Base-by-base conservation (phyloP, 495 filamentous ascomycete species). In the Penicillium ochrochloron region DNA sequence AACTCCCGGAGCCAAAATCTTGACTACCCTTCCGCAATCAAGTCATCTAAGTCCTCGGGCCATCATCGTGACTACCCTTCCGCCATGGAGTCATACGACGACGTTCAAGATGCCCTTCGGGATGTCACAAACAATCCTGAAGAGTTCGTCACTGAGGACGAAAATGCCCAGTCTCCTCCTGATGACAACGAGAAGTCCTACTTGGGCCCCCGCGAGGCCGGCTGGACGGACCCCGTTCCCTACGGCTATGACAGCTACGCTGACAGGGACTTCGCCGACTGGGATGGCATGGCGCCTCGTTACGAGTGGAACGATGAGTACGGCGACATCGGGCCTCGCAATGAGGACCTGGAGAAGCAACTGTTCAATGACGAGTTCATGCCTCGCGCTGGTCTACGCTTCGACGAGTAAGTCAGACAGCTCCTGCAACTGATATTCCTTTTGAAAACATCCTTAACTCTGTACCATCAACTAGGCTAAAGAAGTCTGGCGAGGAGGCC, bases 281-380 rank as follows among this genome's bases (percentile, higher is more conserved):
- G 88, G 88, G 81, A 81, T 60, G 78, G 80, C 15, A 85, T 84
- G 60, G 88, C 88, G 29, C 68, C 67, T 1, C 83, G 88, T 17
- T 98, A 99, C 61, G 89, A 96, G 72, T 97, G 91, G 90, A 82
- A 87, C 11, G 92, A 92, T 2, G 92, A 96, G 5, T 89, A 83
- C 64, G 95, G 94, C 12, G 94, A 99, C 57, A 78, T 98, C 54
- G 93, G 88, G 33, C 95, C 94, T 5, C 75, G 75, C 42, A 78
- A 86, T 65, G 76, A 81, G 0, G 83, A 84, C 42, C 85, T 99
- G 0, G 93, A 99, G 78, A 53, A 81, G 8, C 73, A 86, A 66
- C 85, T 97, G 7, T 99, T 95, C 69, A 83, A 86, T 6, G 73
- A 77, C 12, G 81, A 84, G 6, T 67, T 75, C 51, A 73, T 81